Evolutionary conservation across 805 yeast species (phyloP).

Genomic region (Ogataea salicorniae): DNA sequence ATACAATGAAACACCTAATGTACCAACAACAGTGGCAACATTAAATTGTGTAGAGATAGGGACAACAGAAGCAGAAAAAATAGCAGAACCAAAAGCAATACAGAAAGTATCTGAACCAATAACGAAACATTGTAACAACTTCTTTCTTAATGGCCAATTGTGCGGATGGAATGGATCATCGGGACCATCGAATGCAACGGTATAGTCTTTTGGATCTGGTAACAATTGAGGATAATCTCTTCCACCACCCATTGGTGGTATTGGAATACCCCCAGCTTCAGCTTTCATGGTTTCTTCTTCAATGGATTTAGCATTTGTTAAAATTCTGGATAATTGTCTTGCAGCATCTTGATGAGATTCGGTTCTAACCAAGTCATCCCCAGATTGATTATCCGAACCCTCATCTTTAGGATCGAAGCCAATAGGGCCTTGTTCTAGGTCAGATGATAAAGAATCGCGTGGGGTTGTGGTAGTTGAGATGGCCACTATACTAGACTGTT

Average conservation of each 20-base stretch:
- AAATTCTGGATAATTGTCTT: slow-evolving; percentile 33
- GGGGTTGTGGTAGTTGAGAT: slow-evolving; percentile 3
- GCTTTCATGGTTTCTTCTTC: slow-evolving; percentile 26
- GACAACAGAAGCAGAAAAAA: slow-evolving; percentile 59
- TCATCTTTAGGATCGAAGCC: slow-evolving; percentile 1
- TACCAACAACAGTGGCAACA: slow-evolving; percentile 63
- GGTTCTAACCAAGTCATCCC: slow-evolving; percentile 5
- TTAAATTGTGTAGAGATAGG: slow-evolving; percentile 47
- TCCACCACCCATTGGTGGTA: slow-evolving; percentile 63
- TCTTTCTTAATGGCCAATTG: slow-evolving; percentile 58
- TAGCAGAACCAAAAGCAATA: slow-evolving; percentile 77
- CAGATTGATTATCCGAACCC: slow-evolving; percentile 3
- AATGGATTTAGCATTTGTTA: slow-evolving; percentile 35
- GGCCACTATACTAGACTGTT: background rate
- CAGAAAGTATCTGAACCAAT: slow-evolving; percentile 45
- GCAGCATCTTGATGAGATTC: slow-evolving; percentile 17
- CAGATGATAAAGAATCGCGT: slow-evolving; percentile 5
- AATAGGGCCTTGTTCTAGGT: slow-evolving; percentile 3
- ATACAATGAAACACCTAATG: slow-evolving; percentile 71
- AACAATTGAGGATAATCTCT: slow-evolving; percentile 58
- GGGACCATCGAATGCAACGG: slow-evolving; percentile 72
- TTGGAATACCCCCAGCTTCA: slow-evolving; percentile 31
- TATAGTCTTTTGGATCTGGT: slow-evolving; percentile 50
- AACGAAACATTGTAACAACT: slow-evolving; percentile 37
- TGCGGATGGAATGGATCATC: slow-evolving; percentile 77